phyloP scores from a whole-genome alignment of 495 filamentous ascomycete species.

The Chaetomium cochliodes region DNA sequence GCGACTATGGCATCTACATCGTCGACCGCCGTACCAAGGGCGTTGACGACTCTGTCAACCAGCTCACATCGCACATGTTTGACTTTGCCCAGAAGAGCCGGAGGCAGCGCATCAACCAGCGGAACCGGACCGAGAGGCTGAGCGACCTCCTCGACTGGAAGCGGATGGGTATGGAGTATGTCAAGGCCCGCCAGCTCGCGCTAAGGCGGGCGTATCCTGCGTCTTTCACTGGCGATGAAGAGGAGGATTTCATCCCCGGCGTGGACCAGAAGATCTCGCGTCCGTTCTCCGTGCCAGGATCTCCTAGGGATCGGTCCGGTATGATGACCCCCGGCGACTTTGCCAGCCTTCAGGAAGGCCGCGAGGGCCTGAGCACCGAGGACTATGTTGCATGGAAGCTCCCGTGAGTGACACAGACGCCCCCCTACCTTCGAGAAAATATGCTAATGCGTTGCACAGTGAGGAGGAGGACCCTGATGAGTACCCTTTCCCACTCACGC shows the following conservation, averaged over 20 bases:
- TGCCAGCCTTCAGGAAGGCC: slow-evolving; percentile 89
- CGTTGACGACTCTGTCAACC: slow-evolving; percentile 95
- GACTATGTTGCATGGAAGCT: slow-evolving; percentile 98
- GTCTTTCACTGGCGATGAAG: slow-evolving; percentile 73
- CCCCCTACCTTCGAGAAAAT: neutral
- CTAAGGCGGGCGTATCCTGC: slow-evolving; percentile 86
- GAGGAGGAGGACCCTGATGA: slow-evolving; percentile 96
- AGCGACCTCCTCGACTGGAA: slow-evolving; percentile 98
- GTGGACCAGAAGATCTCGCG: slow-evolving; percentile 90
- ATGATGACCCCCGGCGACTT: slow-evolving; percentile 99
- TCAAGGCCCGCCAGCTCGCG: slow-evolving; percentile 93
- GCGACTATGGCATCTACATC: slow-evolving; percentile 98
- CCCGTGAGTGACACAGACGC: slow-evolving; percentile 65
- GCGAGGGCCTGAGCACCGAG: slow-evolving; percentile 90
- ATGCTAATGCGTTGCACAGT: slow-evolving; percentile 45
- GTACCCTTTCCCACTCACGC: slow-evolving; percentile 85
- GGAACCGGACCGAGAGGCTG: slow-evolving; percentile 93
- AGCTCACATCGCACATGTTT: slow-evolving; percentile 88
- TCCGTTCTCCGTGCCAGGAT: slow-evolving; percentile 90
- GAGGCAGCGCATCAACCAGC: slow-evolving; percentile 95
- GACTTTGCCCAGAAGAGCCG: slow-evolving; percentile 93
- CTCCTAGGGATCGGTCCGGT: slow-evolving; percentile 82
- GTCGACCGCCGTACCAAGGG: slow-evolving; percentile 95
- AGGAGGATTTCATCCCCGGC: slow-evolving; percentile 81
- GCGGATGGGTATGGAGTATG: slow-evolving; percentile 98